Evolutionary conservation across 2,329 filamentous ascomycete species (phyloP).

Genomic region (Grosmannia clavigera): DNA sequence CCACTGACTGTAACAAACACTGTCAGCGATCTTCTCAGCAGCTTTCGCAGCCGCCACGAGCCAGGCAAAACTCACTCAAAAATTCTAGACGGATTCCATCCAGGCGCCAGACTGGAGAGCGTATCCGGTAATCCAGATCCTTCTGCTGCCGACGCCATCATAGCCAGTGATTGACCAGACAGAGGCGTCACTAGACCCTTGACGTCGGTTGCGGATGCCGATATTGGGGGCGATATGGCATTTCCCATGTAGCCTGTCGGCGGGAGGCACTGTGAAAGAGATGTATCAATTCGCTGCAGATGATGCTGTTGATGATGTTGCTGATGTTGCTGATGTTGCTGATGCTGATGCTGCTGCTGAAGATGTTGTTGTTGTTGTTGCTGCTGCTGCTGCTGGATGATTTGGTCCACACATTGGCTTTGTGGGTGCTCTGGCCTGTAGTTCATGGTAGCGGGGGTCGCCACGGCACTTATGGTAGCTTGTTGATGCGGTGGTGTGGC

Average conservation of each 20-base stretch:
- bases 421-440: conserved; percentile 36
- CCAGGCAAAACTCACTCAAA: conserved; percentile 60
- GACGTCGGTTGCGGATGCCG: conserved; percentile 56
- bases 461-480: background rate
- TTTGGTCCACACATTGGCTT: conserved; percentile 37
- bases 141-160: conserved; percentile 50
- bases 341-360: conserved; percentile 23
- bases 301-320: conserved; percentile 19
- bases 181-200: conserved; percentile 58
- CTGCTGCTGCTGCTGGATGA: conserved; percentile 26
- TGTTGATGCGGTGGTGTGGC: conserved; percentile 8
- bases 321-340: conserved; percentile 14
- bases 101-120: conserved; percentile 32
- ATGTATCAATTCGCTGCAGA: conserved; percentile 29
- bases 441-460: conserved; percentile 28
- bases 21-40: background rate
- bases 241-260: conserved; percentile 24
- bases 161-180: conserved; percentile 56
- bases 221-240: conserved; percentile 71
- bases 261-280: conserved; percentile 37
- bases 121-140: conserved; percentile 31
- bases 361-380: conserved; percentile 21
- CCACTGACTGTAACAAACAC: conserved; percentile 60
- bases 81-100: conserved; percentile 78
- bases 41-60: background rate